phyloP scores from a whole-genome alignment of 345 rosid genomes.

The Eucalyptus sp. region DNA sequence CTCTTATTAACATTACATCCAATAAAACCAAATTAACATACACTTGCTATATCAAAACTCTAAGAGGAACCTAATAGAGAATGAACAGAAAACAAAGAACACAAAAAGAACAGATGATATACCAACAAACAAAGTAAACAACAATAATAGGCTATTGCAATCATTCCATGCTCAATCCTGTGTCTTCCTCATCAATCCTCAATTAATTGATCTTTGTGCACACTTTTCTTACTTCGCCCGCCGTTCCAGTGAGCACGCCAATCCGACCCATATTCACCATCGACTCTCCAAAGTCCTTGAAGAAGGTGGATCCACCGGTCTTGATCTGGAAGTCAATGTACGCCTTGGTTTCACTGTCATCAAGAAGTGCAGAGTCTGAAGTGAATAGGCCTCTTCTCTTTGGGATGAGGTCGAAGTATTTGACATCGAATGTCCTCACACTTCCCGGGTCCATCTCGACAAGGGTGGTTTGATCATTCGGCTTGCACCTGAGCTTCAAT shows the following conservation, averaged over 20 bases:
- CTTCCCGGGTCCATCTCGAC: constrained; percentile 77
- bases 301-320: constrained; percentile 20
- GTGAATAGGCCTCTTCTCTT: constrained; percentile 53
- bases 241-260: constrained; percentile 37
- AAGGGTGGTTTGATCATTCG: constrained; percentile 25
- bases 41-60: background rate
- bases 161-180: background rate
- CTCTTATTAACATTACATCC: background rate
- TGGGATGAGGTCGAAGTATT: constrained; percentile 27
- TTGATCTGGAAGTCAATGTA: constrained; percentile 21
- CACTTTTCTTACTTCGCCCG: constrained; percentile 47
- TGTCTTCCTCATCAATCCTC: background rate
- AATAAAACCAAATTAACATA: background rate
- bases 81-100: background rate
- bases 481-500: constrained; percentile 31
- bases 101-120: background rate
- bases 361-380: constrained; percentile 59
- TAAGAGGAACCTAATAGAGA: background rate
- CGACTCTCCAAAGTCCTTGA: constrained; percentile 47
- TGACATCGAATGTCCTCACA: constrained; percentile 37
- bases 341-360: constrained; percentile 25
- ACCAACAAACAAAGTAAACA: background rate
- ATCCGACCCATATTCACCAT: constrained; percentile 68
- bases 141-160: background rate
- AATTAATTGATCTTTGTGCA: constrained; percentile 39